Evolutionary conservation across 192 early-diverging fungal species (phyloP), one percentile per base, ranked within the genome.

Genomic region (Coemansia sp.): DNA sequence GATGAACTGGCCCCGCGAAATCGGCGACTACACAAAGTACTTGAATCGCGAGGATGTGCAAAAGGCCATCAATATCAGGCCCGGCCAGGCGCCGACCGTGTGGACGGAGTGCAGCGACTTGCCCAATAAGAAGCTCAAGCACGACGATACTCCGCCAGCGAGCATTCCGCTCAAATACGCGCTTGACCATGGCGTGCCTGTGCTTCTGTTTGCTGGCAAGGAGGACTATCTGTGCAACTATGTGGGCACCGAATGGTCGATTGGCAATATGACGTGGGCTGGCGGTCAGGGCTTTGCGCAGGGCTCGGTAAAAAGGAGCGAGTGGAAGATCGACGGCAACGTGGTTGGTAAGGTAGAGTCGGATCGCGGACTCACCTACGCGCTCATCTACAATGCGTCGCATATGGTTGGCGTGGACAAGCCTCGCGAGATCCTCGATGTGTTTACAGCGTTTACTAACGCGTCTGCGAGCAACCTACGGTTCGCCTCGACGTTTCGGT

Each of bases 141-240:
- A 39, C 8, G 86, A 86, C 36, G 60, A 46, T 1, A 85, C 85
- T 36, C 74, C 76, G 19, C 87, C 80, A 36, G 54, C 83, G 43
- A 22, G 76, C 51, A 62, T 60, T 51, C 70, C 89, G 10, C 60
- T 91, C 19, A 83, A 86, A 5, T 27, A 63, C 6, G 57, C 89
- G 4, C 62, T 91, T 38, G 66, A 70, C 7, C 35, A 3, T 15
- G 56, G 32, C 19, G 51, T 90, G 0, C 73, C 73, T 6, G 73
- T 92, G 27, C 58, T 88, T 32, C 64, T 90, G 1, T 89, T 90
- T 74, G 83, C 85, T 51, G 92, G 92, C 15, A 84, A 90, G 42
- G 68, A 82, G 66, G 92, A 93, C 67, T 77, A 89, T 17, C 79
- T 93, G 46, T 93, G 92, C 71, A 93, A 93, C 73, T 80, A 85